Evolutionary conservation across 805 yeast species (phyloP).

Genomic region (Wickerhamomyces tratensis): DNA sequence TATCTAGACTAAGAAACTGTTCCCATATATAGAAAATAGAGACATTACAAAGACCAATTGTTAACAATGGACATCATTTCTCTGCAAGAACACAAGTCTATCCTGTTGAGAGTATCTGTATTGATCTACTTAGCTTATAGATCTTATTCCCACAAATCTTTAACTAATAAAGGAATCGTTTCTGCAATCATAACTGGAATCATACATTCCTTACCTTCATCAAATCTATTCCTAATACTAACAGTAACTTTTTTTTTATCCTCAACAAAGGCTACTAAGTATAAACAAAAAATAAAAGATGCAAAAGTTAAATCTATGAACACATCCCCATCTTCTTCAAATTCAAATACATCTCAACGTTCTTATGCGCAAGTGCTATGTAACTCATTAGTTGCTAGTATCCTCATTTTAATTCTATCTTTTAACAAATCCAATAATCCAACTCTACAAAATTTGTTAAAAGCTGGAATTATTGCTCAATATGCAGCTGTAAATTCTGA

Average conservation of each 20-base stretch:
- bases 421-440: constrained; percentile 2
- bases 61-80: background rate
- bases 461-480: constrained; percentile 21
- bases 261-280: constrained; percentile 28
- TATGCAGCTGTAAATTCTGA: constrained; percentile 36
- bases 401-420: constrained; percentile 20
- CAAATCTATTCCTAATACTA: constrained; percentile 23
- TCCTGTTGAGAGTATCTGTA: constrained; percentile 4
- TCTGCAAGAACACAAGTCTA: constrained; percentile 1
- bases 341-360: constrained; percentile 11
- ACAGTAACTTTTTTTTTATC: constrained; percentile 27
- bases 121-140: constrained; percentile 13
- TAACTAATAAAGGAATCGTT: constrained; percentile 25
- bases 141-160: constrained; percentile 23
- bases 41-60: too few relatives aligned
- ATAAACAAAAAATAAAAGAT: constrained; percentile 25
- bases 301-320: constrained; percentile 16
- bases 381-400: constrained; percentile 29
- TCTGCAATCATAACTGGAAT: constrained; percentile 28
- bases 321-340: constrained; percentile 7
- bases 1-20: too few relatives aligned
- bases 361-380: constrained; percentile 5
- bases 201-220: constrained; percentile 28
- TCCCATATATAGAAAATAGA: too few relatives aligned
- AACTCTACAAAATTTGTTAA: constrained; percentile 6